These are phyloP conservation scores for Cenchrus purpureus DNA, from an alignment of 176 grass and related monocot species.

Conservation along the genomic window DNA sequence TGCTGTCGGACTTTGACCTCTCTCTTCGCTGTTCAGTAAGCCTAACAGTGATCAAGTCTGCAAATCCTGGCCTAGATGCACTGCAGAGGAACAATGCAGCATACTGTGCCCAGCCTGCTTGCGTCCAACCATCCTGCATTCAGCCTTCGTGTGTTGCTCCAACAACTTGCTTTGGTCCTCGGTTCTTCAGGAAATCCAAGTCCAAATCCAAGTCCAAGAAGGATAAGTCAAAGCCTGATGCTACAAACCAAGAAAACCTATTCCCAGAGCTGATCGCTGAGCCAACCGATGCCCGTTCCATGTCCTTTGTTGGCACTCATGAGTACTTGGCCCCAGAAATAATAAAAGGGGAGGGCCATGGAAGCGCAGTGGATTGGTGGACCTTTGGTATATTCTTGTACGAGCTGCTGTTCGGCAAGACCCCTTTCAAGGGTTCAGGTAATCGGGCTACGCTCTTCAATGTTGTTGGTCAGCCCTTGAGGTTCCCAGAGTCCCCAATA, in stretches of 20 bases:
- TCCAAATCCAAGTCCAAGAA: slow-evolving; percentile 67
- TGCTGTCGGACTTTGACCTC: slow-evolving; percentile 90
- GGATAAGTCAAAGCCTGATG: slow-evolving; percentile 66
- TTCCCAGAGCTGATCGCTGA: slow-evolving; percentile 85
- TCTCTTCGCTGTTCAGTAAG: slow-evolving; percentile 75
- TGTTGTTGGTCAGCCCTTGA: slow-evolving; percentile 70
- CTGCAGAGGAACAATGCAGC: slow-evolving; percentile 68
- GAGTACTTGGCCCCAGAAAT: slow-evolving; percentile 95
- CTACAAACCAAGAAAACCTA: slow-evolving; percentile 63
- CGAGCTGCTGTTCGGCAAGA: slow-evolving; percentile 80
- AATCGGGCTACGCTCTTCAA: slow-evolving; percentile 89
- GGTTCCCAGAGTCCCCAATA: slow-evolving; percentile 69
- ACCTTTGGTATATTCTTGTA: slow-evolving; percentile 92
- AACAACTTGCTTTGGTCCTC: slow-evolving; percentile 81
- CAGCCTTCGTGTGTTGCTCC: slow-evolving; percentile 86
- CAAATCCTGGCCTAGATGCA: slow-evolving; percentile 67
- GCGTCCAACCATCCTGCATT: slow-evolving; percentile 77
- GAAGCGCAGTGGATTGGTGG: slow-evolving; percentile 88
- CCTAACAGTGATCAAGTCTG: slow-evolving; percentile 67
- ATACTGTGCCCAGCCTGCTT: slow-evolving; percentile 87
- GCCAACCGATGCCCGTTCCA: slow-evolving; percentile 84
- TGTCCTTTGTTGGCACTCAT: slow-evolving; percentile 97
- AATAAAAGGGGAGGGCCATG: slow-evolving; percentile 87
- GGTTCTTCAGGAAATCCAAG: slow-evolving; percentile 70
- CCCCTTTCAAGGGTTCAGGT: slow-evolving; percentile 85